Evolutionary conservation across 148 eudicot genomes (phyloP).

Genomic region (Silene conica): DNA sequence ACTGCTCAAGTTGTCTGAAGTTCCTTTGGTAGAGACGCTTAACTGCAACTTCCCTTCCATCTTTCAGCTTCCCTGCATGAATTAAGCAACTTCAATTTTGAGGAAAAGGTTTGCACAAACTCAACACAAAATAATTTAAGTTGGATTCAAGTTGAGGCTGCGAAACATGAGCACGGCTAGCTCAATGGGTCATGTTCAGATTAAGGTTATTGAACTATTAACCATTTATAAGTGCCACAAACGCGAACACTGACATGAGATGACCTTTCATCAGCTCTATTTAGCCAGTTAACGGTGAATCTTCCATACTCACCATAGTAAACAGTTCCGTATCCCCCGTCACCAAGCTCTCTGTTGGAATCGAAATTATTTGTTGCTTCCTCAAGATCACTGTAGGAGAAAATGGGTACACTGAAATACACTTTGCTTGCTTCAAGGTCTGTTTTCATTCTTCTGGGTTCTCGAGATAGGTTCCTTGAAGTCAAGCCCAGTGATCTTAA

Average conservation of each 20-base stretch:
- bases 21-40: constrained; percentile 66
- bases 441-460: constrained; percentile 17
- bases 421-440: constrained; percentile 27
- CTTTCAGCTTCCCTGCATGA: constrained; percentile 36
- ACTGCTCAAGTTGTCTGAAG: constrained; percentile 49
- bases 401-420: constrained; percentile 38
- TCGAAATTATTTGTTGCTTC: constrained; percentile 52
- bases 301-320: constrained; percentile 42
- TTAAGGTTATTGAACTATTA: neutral
- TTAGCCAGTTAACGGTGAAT: neutral
- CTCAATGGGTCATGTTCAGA: neutral
- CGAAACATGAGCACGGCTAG: no score
- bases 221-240: neutral
- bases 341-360: constrained; percentile 51
- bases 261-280: neutral
- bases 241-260: neutral
- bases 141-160: no score
- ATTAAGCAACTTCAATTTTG: neutral
- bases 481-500: constrained; percentile 21
- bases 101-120: neutral
- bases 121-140: neutral
- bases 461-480: constrained; percentile 14
- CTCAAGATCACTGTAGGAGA: constrained; percentile 40
- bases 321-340: constrained; percentile 70
- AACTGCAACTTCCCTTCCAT: constrained; percentile 73